Evolutionary conservation across 495 filamentous ascomycete genomes (phyloP).

Genomic region (Penicillium macrosclerotiorum): DNA sequence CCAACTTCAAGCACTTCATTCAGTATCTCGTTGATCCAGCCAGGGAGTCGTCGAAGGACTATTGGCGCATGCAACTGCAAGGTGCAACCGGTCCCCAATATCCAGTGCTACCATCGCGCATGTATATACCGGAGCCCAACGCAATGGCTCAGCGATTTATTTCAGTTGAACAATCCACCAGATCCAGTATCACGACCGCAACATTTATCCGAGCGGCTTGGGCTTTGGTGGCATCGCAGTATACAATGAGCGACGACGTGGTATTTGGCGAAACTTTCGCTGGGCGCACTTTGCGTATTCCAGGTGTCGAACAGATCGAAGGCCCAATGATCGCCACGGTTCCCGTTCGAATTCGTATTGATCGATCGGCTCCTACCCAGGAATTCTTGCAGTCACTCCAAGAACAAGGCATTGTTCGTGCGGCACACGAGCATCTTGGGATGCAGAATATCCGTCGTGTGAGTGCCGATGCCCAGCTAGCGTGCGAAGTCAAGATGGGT

Average conservation of each 20-base stretch:
- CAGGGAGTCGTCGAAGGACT: constrained; percentile 17
- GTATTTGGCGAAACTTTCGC: constrained; percentile 51
- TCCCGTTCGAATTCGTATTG: constrained; percentile 44
- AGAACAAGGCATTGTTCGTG: background rate
- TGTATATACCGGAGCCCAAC: constrained; percentile 47
- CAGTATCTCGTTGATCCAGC: constrained; percentile 22
- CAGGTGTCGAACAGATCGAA: constrained; percentile 27
- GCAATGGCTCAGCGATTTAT: constrained; percentile 44
- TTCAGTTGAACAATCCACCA: constrained; percentile 24
- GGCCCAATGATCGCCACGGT: constrained; percentile 50
- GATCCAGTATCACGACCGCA: constrained; percentile 41
- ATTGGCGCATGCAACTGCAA: constrained; percentile 37
- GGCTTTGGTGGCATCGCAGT: constrained; percentile 44
- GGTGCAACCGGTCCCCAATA: constrained; percentile 46
- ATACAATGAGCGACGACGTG: constrained; percentile 42
- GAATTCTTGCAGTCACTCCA: constrained; percentile 9
- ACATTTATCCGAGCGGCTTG: constrained; percentile 54
- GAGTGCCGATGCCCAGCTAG: constrained; percentile 7
- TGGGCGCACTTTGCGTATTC: constrained; percentile 32
- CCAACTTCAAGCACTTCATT: constrained; percentile 30
- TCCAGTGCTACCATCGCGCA: constrained; percentile 43
- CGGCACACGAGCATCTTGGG: constrained; percentile 8
- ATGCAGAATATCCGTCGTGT: constrained; percentile 13
- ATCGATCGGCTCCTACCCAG: constrained; percentile 8
- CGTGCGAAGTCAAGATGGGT: constrained; percentile 9